Evolutionary conservation across 192 early-diverging fungal genomes (phyloP), one percentile per base, ranked within the genome.

Genomic region (Gigaspora rosea): DNA sequence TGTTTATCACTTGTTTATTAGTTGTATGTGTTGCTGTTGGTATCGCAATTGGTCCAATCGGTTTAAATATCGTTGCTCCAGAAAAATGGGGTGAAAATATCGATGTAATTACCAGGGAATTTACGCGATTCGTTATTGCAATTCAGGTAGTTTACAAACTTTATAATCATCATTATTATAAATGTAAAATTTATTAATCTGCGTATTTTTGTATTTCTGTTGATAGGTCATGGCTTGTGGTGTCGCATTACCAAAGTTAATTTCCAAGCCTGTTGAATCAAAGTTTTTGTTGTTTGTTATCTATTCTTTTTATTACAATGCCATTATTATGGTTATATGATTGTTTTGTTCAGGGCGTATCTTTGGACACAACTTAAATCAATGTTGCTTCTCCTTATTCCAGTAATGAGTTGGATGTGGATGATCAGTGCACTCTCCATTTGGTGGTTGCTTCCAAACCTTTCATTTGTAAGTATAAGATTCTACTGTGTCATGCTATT

Each of bases 371-470:
- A 94, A 68, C 84, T 87, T 75, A 63, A 35, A 18, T 91, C 89
- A 1, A 61, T 96, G 22, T 56, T 83, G 2, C 85, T 94, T 65
- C 84, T 95, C 79, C 86, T 94, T 32, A 76, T 94, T 10, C 95
- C 96, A 2, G 85, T 94, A 18, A 95, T 96, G 92, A 75, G 90
- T 8, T 78, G 80, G 47, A 95, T 95, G 92, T 96, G 94, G 94
- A 57, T 93, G 22, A 80, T 94, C 0, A 87, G 88, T 0, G 89
- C 88, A 0, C 78, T 90, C 0, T 78, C 90, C 4, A 82, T 96
- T 50, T 94, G 86, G 81, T 77, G 75, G 2, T 27, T 89, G 11
- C 82, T 88, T 69, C 85, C 87, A n/a, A 68, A 78, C 20, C 54
- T 86, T 18, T 79, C 70, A 54, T 85, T 86, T 79, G 87, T 86